These are phyloP conservation scores for Triangularia verruculosa DNA, from an alignment of 2,329 filamentous ascomycete species.

Conservation along the genomic window DNA sequence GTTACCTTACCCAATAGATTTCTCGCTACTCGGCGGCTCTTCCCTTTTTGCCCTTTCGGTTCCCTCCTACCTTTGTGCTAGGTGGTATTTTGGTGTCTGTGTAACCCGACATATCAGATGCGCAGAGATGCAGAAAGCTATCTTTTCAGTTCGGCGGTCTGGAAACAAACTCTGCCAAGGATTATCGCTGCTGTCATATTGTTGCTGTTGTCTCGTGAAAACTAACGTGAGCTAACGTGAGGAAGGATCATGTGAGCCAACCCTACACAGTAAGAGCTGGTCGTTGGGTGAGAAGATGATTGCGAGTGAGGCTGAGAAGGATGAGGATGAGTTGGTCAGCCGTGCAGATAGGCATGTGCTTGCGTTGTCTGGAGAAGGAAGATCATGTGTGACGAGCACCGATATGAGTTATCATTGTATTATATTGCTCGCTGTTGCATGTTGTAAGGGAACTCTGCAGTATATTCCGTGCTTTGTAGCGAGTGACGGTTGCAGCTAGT, in stretches of 20 bases:
- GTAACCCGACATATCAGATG: not conserved
- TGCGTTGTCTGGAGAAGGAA: not conserved
- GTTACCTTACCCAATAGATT: not conserved
- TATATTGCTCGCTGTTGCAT: not conserved
- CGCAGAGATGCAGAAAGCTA: not conserved
- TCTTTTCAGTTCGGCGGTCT: not conserved
- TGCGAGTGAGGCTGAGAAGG: not conserved
- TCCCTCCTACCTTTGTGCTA: not conserved
- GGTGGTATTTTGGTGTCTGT: not conserved
- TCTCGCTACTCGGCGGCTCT: not conserved
- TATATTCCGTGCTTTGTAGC: not conserved
- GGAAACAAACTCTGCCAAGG: not conserved
- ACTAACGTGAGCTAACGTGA: slow-evolving; percentile 10
- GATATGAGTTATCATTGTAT: not conserved
- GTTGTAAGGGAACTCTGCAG: not conserved
- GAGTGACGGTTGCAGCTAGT: not conserved
- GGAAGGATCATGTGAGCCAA: slow-evolving; percentile 18
- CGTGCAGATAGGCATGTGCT: not conserved
- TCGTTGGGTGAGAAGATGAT: not conserved
- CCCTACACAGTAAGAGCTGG: slow-evolving; percentile 1
- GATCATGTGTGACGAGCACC: not conserved
- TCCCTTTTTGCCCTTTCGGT: not conserved
- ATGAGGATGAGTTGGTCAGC: not conserved
- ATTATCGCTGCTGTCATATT: not conserved
- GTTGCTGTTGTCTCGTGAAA: not conserved